These are phyloP conservation scores for Aspergillus olivimuriae DNA, from an alignment of 495 filamentous ascomycete genomes.

Conservation along the genomic window DNA sequence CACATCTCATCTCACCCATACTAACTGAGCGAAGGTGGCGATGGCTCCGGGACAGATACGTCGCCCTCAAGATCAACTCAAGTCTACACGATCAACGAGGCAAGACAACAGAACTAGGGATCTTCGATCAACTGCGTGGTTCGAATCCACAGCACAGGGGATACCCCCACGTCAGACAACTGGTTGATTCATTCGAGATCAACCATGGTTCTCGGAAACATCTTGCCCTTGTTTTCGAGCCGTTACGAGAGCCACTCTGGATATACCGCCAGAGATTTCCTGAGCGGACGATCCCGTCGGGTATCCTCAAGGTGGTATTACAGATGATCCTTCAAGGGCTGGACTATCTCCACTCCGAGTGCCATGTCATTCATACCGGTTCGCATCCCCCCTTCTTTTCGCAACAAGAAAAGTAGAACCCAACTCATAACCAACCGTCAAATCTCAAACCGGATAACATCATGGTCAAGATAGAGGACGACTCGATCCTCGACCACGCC, in stretches of 20 bases:
- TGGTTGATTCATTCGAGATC: constrained; percentile 27
- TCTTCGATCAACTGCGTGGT: constrained; percentile 11
- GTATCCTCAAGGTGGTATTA: constrained; percentile 74
- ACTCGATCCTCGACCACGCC: constrained; percentile 10
- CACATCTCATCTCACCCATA: neutral
- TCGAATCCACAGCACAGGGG: constrained; percentile 39
- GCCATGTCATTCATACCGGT: constrained; percentile 86
- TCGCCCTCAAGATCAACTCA: constrained; percentile 30
- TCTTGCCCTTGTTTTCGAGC: constrained; percentile 30
- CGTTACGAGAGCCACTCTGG: constrained; percentile 24
- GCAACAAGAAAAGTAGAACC: no score
- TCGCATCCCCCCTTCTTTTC: no score
- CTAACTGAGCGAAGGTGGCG: constrained; percentile 18
- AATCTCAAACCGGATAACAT: constrained; percentile 16
- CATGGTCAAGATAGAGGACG: constrained; percentile 15
- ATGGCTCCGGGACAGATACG: constrained; percentile 24
- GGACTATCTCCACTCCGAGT: constrained; percentile 82
- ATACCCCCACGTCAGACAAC: constrained; percentile 16
- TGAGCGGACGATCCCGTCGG: constrained; percentile 46
- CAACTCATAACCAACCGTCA: constrained; percentile 5
- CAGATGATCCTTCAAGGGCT: constrained; percentile 78
- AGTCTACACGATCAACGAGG: constrained; percentile 7
- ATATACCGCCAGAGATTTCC: constrained; percentile 8
- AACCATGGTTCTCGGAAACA: constrained; percentile 17
- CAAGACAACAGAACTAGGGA: constrained; percentile 15